These are phyloP conservation scores for Tylopilus vinaceipallidus DNA, from an alignment of 768 basidiomycete genomes.

Conservation along the genomic window DNA sequence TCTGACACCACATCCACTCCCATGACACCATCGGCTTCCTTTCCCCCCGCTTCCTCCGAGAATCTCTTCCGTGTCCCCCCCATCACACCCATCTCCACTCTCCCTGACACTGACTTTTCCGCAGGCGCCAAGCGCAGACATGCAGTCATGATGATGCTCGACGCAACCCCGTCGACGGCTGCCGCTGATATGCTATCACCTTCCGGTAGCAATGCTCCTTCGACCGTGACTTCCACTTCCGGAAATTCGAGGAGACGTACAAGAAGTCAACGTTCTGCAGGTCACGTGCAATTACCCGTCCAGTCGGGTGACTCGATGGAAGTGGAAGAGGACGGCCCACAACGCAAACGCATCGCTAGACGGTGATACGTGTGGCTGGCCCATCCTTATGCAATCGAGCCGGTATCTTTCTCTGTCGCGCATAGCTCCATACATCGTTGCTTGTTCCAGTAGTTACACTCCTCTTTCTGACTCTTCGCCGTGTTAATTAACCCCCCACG, in stretches of 20 bases:
- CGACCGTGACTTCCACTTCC: slow-evolving; percentile 19
- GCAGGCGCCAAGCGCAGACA: slow-evolving; percentile 73
- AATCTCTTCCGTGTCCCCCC: slow-evolving; percentile 28
- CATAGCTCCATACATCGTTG: slow-evolving; percentile 14
- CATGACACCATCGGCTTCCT: slow-evolving; percentile 15
- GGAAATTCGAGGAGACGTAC: slow-evolving; percentile 52
- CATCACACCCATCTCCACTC: slow-evolving; percentile 29
- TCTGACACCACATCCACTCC: slow-evolving; percentile 17
- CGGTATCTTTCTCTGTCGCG: neutral
- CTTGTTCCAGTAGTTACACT: slow-evolving; percentile 13
- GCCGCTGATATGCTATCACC: slow-evolving; percentile 38
- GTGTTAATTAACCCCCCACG: neutral
- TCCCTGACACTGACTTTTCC: slow-evolving; percentile 36
- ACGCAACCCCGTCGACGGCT: slow-evolving; percentile 44
- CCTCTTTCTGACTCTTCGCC: neutral
- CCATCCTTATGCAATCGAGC: neutral
- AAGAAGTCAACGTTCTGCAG: slow-evolving; percentile 43
- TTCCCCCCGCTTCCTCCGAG: slow-evolving; percentile 29
- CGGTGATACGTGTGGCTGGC: slow-evolving; percentile 36
- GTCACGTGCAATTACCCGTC: slow-evolving; percentile 40
- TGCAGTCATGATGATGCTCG: slow-evolving; percentile 76
- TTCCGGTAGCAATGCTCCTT: slow-evolving; percentile 32
- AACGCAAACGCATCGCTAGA: slow-evolving; percentile 71
- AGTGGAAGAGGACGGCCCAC: slow-evolving; percentile 72
- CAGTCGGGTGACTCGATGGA: slow-evolving; percentile 60